phyloP scores from a whole-genome alignment of 2,329 filamentous ascomycete species.

The Xylaria polymorpha region DNA sequence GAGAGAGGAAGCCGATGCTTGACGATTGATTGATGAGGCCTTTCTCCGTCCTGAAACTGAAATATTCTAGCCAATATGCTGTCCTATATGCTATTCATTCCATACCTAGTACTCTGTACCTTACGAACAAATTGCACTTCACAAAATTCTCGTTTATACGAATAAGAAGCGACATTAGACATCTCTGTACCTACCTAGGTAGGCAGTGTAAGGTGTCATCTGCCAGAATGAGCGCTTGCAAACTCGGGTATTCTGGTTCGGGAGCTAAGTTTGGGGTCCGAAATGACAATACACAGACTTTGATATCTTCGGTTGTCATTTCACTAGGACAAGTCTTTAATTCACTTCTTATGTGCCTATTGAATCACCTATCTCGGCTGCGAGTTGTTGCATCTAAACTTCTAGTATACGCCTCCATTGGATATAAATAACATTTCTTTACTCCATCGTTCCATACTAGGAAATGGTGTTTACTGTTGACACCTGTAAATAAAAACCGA shows the following conservation, averaged over 20 bases:
- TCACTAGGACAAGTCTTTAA: background rate
- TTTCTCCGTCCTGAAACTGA: constrained; percentile 14
- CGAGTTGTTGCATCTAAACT: background rate
- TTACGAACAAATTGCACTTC: background rate
- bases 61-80: background rate
- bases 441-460: constrained; percentile 8
- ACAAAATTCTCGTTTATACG: background rate
- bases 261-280: background rate
- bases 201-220: background rate
- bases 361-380: background rate
- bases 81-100: background rate
- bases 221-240: background rate
- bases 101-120: background rate
- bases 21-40: background rate
- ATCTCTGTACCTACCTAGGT: too few species aligned
- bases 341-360: background rate
- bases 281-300: constrained; percentile 2
- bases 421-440: constrained; percentile 6
- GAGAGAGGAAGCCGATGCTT: background rate
- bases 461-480: constrained; percentile 30
- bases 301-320: background rate
- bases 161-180: background rate
- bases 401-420: background rate
- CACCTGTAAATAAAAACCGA: constrained; percentile 1
- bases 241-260: constrained; percentile 12